Evolutionary conservation across 2,329 filamentous ascomycete genomes (phyloP).

Genomic region (Talaromyces marneffei): DNA sequence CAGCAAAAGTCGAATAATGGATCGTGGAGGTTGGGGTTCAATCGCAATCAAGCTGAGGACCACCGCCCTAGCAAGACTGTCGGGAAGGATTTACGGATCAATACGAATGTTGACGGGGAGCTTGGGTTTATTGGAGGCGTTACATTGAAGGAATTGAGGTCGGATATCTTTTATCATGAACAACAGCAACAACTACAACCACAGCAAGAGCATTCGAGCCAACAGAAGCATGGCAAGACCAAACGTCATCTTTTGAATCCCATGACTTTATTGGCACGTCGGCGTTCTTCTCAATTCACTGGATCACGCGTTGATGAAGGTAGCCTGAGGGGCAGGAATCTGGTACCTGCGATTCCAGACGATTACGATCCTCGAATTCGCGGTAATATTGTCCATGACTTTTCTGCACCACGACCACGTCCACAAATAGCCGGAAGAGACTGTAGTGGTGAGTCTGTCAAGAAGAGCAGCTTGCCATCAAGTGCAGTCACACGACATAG

Average conservation of each 20-base stretch:
- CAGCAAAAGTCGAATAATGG: constrained; percentile 10
- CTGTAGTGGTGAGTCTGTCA: neutral
- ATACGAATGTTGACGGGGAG: constrained; percentile 11
- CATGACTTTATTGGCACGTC: constrained; percentile 54
- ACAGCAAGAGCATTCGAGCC: constrained; percentile 7
- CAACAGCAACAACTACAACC: neutral
- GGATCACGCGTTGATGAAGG: constrained; percentile 47
- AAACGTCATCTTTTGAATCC: constrained; percentile 55
- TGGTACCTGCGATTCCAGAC: constrained; percentile 50
- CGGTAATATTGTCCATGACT: constrained; percentile 60
- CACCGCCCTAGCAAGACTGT: neutral
- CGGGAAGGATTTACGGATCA: constrained; percentile 11
- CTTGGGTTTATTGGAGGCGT: constrained; percentile 12
- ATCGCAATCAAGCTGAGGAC: constrained; percentile 7
- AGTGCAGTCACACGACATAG: constrained; percentile 20
- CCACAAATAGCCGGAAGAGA: constrained; percentile 26
- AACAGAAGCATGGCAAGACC: constrained; percentile 41
- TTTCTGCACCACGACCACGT: constrained; percentile 54
- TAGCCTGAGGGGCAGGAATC: constrained; percentile 44
- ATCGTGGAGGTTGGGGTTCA: constrained; percentile 11
- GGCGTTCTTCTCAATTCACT: constrained; percentile 50
- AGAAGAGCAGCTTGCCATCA: constrained; percentile 11
- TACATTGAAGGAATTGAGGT: constrained; percentile 11
- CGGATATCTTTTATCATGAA: constrained; percentile 24
- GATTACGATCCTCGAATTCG: constrained; percentile 60